Conservation (phyloP, 441 rosid species). For the Theobroma grandiflorum region DNA sequence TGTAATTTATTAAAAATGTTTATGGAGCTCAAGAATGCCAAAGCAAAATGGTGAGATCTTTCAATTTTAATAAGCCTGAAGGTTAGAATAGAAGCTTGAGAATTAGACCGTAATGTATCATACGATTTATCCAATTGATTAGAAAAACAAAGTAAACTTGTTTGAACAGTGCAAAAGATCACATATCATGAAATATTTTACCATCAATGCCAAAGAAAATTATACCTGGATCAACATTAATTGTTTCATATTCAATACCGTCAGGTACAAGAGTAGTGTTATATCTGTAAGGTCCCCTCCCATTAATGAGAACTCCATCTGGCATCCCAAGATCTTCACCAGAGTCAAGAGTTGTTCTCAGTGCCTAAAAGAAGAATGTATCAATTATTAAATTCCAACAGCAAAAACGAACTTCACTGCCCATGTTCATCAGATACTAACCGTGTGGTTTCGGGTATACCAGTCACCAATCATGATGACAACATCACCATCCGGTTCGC, state of each 20-base stretch:
- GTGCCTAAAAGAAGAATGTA: conserved; percentile 53
- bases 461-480: conserved; percentile 81
- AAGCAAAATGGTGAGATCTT: background rate
- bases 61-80: background rate
- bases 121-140: conserved; percentile 8
- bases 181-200: background rate
- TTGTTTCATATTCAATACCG: conserved; percentile 75
- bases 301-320: conserved; percentile 92
- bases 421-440: conserved; percentile 43
- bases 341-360: conserved; percentile 71
- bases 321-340: conserved; percentile 96
- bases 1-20: too few relatives aligned
- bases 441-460: conserved; percentile 81
- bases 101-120: background rate
- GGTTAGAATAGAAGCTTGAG: too few relatives aligned
- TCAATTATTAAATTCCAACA: background rate
- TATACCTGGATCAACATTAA: conserved; percentile 80
- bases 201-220: conserved; percentile 10
- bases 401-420: background rate
- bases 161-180: background rate
- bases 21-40: background rate
- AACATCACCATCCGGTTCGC: conserved; percentile 80
- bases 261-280: conserved; percentile 75
- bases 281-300: conserved; percentile 89
- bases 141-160: conserved; percentile 19